A percentile compares a stretch with the other conserved stretches of the same genome.
phyloP scores from a whole-genome alignment of 192 early-diverging fungal species.

The Backusella psychrophila region DNA sequence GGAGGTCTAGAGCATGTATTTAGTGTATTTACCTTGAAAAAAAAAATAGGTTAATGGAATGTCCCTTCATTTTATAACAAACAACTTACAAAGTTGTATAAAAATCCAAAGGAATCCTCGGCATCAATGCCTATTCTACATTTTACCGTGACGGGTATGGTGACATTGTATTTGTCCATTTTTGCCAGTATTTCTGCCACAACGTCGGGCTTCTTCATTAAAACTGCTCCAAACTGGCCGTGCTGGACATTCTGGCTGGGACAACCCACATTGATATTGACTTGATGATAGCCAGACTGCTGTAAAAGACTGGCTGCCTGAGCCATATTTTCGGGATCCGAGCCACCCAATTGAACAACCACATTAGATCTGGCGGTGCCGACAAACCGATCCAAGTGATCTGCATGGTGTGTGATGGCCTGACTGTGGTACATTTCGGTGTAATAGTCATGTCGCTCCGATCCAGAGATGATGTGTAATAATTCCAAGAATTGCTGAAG shows the following conservation, averaged over 20 bases:
- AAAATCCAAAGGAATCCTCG: constrained; percentile 58
- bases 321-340: constrained; percentile 46
- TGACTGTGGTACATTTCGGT: constrained; percentile 74
- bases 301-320: constrained; percentile 49
- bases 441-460: constrained; percentile 58
- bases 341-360: constrained; percentile 60
- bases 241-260: constrained; percentile 62
- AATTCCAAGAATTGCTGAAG: constrained; percentile 60
- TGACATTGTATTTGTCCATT: constrained; percentile 45
- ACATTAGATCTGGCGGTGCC: constrained; percentile 43
- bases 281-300: constrained; percentile 53
- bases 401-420: constrained; percentile 42
- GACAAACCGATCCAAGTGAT: constrained; percentile 44
- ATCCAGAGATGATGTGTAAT: constrained; percentile 59
- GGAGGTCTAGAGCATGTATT: constrained; percentile 19
- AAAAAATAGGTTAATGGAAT: too few species aligned
- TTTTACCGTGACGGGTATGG: constrained; percentile 65
- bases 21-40: constrained; percentile 26
- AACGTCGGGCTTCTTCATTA: constrained; percentile 64
- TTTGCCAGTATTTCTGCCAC: constrained; percentile 57
- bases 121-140: constrained; percentile 77
- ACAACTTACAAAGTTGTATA: constrained; percentile 46
- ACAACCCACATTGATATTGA: constrained; percentile 75
- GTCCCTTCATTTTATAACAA: too few species aligned
- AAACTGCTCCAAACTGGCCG: constrained; percentile 62